phyloP scores from a whole-genome alignment of 2,329 filamentous ascomycete genomes.

The Anisogramma anomala region DNA sequence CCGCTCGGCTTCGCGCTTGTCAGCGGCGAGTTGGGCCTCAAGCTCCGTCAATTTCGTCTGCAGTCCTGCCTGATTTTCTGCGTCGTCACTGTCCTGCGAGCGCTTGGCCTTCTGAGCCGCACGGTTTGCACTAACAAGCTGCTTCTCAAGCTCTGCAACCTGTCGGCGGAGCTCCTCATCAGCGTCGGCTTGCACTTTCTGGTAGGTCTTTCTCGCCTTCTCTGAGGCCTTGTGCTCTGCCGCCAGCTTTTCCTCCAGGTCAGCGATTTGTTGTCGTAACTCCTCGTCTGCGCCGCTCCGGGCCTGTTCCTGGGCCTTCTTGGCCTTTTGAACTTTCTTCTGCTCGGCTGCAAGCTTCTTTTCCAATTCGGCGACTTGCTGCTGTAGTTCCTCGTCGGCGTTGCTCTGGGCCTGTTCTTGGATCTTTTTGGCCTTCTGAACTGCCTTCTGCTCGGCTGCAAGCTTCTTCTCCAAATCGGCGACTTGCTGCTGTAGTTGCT shows the following conservation, averaged over 20 bases:
- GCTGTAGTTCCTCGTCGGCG: constrained; percentile 31
- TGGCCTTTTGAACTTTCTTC: constrained; percentile 26
- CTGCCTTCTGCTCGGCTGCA: constrained; percentile 42
- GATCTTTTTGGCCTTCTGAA: constrained; percentile 21
- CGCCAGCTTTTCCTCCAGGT: constrained; percentile 30
- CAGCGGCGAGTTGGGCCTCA: constrained; percentile 31
- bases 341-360: constrained; percentile 41
- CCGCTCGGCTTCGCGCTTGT: constrained; percentile 19
- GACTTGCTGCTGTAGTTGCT: constrained; percentile 29
- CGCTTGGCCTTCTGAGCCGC: constrained; percentile 24
- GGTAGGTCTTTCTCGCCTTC: constrained; percentile 18
- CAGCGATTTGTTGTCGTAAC: constrained; percentile 25
- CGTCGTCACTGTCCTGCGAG: constrained; percentile 24
- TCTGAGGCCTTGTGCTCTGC: constrained; percentile 39
- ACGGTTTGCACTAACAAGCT: constrained; percentile 12
- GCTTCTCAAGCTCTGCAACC: constrained; percentile 25
- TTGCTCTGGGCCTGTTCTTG: constrained; percentile 23
- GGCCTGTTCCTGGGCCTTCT: constrained; percentile 16
- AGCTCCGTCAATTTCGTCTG: constrained; percentile 22
- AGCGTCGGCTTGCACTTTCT: constrained; percentile 26
- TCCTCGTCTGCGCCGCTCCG: constrained; percentile 33
- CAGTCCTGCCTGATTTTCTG: constrained; percentile 19
- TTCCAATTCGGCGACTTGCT: constrained; percentile 26
- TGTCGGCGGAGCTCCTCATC: constrained; percentile 30
- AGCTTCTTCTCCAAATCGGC: constrained; percentile 27